phyloP scores from a whole-genome alignment of 139 green algal species.

The Gonium pectorale region DNA sequence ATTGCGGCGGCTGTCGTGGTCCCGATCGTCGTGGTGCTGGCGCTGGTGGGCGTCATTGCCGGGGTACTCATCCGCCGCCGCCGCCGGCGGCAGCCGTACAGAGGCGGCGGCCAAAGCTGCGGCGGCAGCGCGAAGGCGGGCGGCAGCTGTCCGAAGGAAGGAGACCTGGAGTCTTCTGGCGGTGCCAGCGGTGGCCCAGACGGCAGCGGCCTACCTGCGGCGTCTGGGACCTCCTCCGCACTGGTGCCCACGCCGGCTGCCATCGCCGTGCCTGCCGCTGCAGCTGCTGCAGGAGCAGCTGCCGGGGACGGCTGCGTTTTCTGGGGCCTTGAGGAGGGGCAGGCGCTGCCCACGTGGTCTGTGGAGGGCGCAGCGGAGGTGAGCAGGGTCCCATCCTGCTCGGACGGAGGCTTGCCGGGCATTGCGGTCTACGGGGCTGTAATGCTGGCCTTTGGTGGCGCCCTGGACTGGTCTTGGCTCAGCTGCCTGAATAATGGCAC shows the following conservation, averaged over 20 bases:
- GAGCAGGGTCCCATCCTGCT: not conserved
- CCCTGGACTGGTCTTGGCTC: no score
- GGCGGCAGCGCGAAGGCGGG: no score
- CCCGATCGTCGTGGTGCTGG: not conserved
- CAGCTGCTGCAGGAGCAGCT: no score
- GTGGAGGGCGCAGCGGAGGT: not conserved
- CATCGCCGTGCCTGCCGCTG: no score
- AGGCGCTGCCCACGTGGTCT: conserved; percentile 19
- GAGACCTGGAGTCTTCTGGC: not conserved
- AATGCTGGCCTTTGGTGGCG: no score
- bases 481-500: no score
- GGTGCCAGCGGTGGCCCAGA: not conserved
- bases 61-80: not conserved
- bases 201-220: not conserved
- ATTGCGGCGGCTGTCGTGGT: conserved; percentile 1
- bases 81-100: not conserved
- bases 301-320: conserved; percentile 19
- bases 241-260: not conserved
- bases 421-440: not conserved
- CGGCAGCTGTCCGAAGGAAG: not conserved
- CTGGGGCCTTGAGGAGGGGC: conserved; percentile 14
- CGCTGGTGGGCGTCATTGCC: not conserved
- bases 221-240: no score
- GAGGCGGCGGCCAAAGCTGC: not conserved
- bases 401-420: not conserved